Percentiles rank a stretch among this genome's conserved stretches.
Conservation (phyloP, 139 green algal species). For the Mesotaenium endlicherianum region DNA sequence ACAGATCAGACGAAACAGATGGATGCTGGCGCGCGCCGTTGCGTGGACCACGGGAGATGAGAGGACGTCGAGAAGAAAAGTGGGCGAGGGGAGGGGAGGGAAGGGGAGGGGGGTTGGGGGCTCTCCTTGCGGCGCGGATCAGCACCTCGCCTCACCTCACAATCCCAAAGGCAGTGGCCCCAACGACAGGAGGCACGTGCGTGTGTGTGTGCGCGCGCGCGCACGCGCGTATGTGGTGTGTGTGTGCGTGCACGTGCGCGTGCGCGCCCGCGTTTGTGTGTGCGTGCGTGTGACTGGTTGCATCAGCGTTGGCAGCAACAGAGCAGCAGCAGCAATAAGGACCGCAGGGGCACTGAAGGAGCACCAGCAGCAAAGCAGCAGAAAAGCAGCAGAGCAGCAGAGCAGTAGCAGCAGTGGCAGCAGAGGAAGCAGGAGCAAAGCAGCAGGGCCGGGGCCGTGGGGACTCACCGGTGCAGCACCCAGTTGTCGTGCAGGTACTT, state of each 20-base stretch:
- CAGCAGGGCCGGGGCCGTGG: background rate
- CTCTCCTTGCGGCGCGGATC: no score
- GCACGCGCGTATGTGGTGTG: no score
- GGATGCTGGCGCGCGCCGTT: no score
- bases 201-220: no score
- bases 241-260: no score
- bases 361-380: background rate
- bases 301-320: background rate
- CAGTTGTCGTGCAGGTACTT: conserved; percentile 89
- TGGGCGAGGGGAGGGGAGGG: background rate
- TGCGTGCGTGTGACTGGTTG: background rate
- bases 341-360: background rate
- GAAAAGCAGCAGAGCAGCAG: no score
- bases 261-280: no score
- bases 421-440: background rate
- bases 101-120: no score
- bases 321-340: background rate
- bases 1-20: no score
- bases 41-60: no score
- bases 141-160: background rate
- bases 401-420: background rate
- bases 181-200: background rate
- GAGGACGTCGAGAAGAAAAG: no score
- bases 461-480: conserved; percentile 77
- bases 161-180: background rate